Percentiles rank a stretch among this genome's conserved stretches.
phyloP scores from a whole-genome alignment of 495 filamentous ascomycete genomes.

The Penicillium subrubescens region DNA sequence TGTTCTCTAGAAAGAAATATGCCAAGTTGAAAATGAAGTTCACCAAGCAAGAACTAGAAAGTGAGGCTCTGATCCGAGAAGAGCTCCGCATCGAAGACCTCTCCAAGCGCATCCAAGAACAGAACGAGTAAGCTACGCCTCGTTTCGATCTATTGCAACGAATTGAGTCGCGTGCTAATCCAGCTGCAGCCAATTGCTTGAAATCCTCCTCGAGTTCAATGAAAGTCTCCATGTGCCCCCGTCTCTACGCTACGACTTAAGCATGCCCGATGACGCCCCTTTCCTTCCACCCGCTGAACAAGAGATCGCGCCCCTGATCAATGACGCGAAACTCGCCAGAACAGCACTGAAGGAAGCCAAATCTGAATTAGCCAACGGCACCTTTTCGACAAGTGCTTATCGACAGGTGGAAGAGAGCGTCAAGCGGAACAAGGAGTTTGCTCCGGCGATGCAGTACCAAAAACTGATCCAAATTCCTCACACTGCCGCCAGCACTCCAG shows the following conservation, averaged over 20 bases:
- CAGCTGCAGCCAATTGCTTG: slow-evolving; percentile 66
- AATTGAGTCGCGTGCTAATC: slow-evolving; percentile 17
- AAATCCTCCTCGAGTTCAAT: slow-evolving; percentile 86
- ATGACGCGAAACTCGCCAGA: slow-evolving; percentile 41
- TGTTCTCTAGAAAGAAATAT: slow-evolving; percentile 81
- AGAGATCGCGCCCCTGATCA: slow-evolving; percentile 38
- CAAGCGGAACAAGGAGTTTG: slow-evolving; percentile 42
- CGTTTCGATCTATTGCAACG: background rate
- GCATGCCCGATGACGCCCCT: slow-evolving; percentile 44
- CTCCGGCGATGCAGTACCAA: slow-evolving; percentile 38
- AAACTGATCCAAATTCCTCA: slow-evolving; percentile 37
- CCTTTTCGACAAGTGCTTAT: slow-evolving; percentile 41
- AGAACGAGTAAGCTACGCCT: slow-evolving; percentile 69
- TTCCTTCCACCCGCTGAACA: slow-evolving; percentile 41
- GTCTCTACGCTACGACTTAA: slow-evolving; percentile 66
- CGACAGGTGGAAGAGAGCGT: slow-evolving; percentile 43
- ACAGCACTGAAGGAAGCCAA: slow-evolving; percentile 49
- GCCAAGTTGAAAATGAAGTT: slow-evolving; percentile 87
- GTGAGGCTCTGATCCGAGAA: slow-evolving; percentile 72
- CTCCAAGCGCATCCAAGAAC: slow-evolving; percentile 75
- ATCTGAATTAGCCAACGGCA: slow-evolving; percentile 41
- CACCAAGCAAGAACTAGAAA: slow-evolving; percentile 78
- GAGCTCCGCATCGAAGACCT: slow-evolving; percentile 77
- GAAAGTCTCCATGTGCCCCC: slow-evolving; percentile 73
- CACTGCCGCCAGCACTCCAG: slow-evolving; percentile 21